A percentile compares a stretch with the other conserved stretches of the same genome.
phyloP scores from a whole-genome alignment of 2,329 filamentous ascomycete genomes.

The Fusarium sp. region DNA sequence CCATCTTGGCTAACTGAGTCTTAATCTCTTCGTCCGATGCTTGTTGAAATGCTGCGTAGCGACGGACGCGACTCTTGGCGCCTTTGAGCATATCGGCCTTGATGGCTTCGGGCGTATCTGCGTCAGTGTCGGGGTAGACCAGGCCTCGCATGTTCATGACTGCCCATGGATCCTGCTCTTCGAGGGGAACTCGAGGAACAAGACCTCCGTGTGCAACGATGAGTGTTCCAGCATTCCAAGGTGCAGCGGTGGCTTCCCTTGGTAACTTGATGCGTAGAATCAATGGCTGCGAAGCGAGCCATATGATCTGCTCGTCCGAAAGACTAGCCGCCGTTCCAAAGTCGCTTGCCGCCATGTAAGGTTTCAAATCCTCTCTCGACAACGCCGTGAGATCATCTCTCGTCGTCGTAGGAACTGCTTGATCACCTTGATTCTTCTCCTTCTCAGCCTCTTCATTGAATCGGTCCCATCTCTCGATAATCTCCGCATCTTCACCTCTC shows the following conservation, averaged over 20 bases:
- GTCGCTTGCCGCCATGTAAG: slow-evolving; percentile 32
- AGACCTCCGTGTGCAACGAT: slow-evolving; percentile 84
- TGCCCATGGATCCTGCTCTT: slow-evolving; percentile 75
- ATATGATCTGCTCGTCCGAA: slow-evolving; percentile 15
- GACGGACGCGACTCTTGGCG: slow-evolving; percentile 19
- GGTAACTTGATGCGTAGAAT: slow-evolving; percentile 29
- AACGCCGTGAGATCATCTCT: not conserved
- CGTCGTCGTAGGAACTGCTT: not conserved
- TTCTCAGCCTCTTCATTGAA: not conserved
- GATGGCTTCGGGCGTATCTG: slow-evolving; percentile 2
- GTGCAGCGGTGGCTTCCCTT: not conserved
- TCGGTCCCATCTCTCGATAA: not conserved
- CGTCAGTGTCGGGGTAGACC: slow-evolving; percentile 55
- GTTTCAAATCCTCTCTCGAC: slow-evolving; percentile 20
- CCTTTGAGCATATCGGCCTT: slow-evolving; percentile 28
- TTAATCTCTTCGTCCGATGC: slow-evolving; percentile 1
- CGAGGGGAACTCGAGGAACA: slow-evolving; percentile 74
- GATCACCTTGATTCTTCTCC: not conserved
- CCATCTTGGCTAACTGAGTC: not conserved
- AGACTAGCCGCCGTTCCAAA: slow-evolving; percentile 29
- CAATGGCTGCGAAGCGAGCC: slow-evolving; percentile 26
- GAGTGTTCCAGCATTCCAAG: slow-evolving; percentile 34
- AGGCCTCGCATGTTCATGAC: slow-evolving; percentile 91
- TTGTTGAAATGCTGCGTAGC: slow-evolving; percentile 6
- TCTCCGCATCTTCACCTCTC: not conserved